These are phyloP conservation scores for Alternaria dauci DNA, from an alignment of 2,329 filamentous ascomycete genomes.

Conservation along the genomic window DNA sequence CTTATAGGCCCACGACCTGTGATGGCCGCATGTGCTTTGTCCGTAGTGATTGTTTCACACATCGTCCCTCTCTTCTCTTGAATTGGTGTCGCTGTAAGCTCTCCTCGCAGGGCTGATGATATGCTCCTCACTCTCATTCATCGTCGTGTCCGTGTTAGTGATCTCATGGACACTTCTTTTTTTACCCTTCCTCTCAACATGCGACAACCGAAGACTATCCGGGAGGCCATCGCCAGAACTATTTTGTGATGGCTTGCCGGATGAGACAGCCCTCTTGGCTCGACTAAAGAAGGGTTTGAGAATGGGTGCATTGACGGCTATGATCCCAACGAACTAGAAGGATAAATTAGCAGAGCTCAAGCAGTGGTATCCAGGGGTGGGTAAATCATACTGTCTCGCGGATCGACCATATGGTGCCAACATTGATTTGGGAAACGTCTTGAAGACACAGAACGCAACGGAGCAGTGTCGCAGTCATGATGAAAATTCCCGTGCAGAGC, in stretches of 20 bases:
- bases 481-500: slow-evolving; percentile 9
- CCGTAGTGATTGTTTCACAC: not conserved
- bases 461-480: slow-evolving; percentile 6
- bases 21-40: not conserved
- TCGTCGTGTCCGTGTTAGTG: slow-evolving; percentile 1
- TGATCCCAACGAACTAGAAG: slow-evolving; percentile 6
- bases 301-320: slow-evolving; percentile 10
- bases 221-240: not conserved
- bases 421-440: slow-evolving; percentile 11
- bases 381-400: slow-evolving; percentile 7
- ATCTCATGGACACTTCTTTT: slow-evolving; percentile 12
- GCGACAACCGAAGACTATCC: slow-evolving; percentile 5
- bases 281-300: slow-evolving; percentile 8
- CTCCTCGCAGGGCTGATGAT: not conserved
- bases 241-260: not conserved
- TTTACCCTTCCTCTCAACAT: slow-evolving; percentile 8
- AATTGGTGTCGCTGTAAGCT: not conserved
- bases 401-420: slow-evolving; percentile 13
- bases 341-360: not conserved
- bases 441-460: slow-evolving; percentile 10
- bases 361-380: too few species aligned
- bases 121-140: slow-evolving; percentile 8
- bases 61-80: not conserved
- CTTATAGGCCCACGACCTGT: not conserved
- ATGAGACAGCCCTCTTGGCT: slow-evolving; percentile 2